Percentiles rank a stretch among this genome's conserved stretches.
Evolutionary conservation across 805 yeast genomes (phyloP).

Genomic region (Tetrapisispora namnaoensis): DNA sequence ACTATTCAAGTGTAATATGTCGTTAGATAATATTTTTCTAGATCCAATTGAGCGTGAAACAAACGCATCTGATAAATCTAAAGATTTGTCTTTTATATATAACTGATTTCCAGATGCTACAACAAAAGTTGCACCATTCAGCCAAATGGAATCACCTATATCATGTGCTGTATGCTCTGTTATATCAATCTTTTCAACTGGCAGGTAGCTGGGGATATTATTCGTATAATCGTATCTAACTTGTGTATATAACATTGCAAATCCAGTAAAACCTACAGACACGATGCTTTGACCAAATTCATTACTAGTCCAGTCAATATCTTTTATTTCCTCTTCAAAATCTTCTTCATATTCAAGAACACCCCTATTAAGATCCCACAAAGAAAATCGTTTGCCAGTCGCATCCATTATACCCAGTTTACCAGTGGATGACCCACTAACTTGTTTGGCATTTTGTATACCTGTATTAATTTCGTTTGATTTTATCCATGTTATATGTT

Average conservation of each 20-base stretch:
- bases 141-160: slow-evolving; percentile 87
- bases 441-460: slow-evolving; percentile 38
- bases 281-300: slow-evolving; percentile 57
- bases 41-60: slow-evolving; percentile 50
- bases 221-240: slow-evolving; percentile 84
- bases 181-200: slow-evolving; percentile 64
- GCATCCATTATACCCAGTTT: slow-evolving; percentile 68
- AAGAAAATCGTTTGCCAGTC: slow-evolving; percentile 40
- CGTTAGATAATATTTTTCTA: slow-evolving; percentile 42
- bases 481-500: slow-evolving; percentile 42
- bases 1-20: slow-evolving; percentile 58
- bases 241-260: slow-evolving; percentile 66
- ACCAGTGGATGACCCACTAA: slow-evolving; percentile 67
- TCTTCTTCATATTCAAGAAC: slow-evolving; percentile 51
- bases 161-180: slow-evolving; percentile 62
- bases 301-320: slow-evolving; percentile 83
- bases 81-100: slow-evolving; percentile 62
- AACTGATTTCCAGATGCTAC: slow-evolving; percentile 87
- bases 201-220: slow-evolving; percentile 63
- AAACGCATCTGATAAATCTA: slow-evolving; percentile 46
- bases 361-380: slow-evolving; percentile 72
- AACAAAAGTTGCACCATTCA: slow-evolving; percentile 65
- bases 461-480: slow-evolving; percentile 46
- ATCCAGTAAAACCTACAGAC: slow-evolving; percentile 64
- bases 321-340: slow-evolving; percentile 41